Base-by-base conservation (phyloP, 345 rosid genomes). In the Isatis tinctoria region DNA sequence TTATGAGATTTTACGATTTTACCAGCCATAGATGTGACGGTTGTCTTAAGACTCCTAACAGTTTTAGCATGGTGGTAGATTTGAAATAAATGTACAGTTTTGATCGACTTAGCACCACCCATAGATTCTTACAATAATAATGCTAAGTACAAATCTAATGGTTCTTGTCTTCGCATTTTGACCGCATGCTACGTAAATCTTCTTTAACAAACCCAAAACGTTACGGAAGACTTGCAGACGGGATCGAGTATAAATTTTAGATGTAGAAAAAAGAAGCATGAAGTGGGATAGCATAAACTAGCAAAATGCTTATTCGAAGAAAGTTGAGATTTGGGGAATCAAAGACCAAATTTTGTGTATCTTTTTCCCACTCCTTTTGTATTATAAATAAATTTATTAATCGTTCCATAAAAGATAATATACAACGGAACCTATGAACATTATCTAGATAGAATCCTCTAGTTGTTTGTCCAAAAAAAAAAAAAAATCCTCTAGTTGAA, bases 281-380 rank as follows among this genome's bases (percentile, higher is more conserved):
- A 64, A 64, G 72, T 74, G 78, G 43, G 48, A 74, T 65, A 56
- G 72, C 78, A 57, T 74, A 74, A 54, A 54, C 49, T 26, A n/a
- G 43, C 61, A 56, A 74, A 58, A 74, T 67, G 53, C 73, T 60
- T 47, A 67, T 74, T 67, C 36, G n/a, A 60, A 59, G 73, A 60
- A 75, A 75, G 68, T 59, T 49, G 69, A 67, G 78, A 75, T 67
- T 75, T 67, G 56, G 45, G 43, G 78, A 67, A 74, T 74, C 78
- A 68, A 67, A 74, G 14, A 67, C 61, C 35, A 74, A 67, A 39
- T 67, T 33, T 53, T 39, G 73, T 60, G 43, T 37, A 67, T 67
- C 62, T 51, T 67, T 67, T 30, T 30, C 37, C 74, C 63, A 67
- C 62, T 49, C 30, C 53, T 20, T 74, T 59, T 67, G 54, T 60